phyloP scores from a whole-genome alignment of 177 flowering plant genomes.

The Tripterygium wilfordii region DNA sequence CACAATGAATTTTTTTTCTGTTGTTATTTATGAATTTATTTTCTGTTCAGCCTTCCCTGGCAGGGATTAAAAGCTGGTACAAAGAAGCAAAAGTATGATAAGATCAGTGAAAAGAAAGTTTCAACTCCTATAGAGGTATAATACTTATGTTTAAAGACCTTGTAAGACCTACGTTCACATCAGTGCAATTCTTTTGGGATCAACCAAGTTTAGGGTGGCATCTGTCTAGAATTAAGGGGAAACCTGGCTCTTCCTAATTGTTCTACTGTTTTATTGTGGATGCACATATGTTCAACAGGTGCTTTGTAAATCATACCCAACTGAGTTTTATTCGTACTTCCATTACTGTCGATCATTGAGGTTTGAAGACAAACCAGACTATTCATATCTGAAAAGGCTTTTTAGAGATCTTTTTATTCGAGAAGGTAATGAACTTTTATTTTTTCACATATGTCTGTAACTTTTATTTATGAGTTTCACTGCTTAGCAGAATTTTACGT shows the following conservation, averaged over 20 bases:
- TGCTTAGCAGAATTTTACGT: neutral
- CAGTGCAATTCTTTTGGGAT: no score
- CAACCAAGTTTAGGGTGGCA: no score
- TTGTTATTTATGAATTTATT: neutral
- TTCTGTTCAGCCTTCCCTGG: constrained; percentile 57
- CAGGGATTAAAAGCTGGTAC: constrained; percentile 67
- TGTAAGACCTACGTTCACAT: no score
- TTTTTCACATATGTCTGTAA: neutral
- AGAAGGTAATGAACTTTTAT: constrained; percentile 34
- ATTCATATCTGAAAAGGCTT: constrained; percentile 65
- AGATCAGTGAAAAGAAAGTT: constrained; percentile 67
- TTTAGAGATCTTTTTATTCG: constrained; percentile 61
- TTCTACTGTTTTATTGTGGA: neutral
- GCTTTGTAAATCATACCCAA: constrained; percentile 57
- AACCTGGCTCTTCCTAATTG: neutral
- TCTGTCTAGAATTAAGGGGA: neutral
- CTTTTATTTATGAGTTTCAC: neutral
- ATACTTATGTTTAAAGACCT: no score
- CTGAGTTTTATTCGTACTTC: constrained; percentile 59
- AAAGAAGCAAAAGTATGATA: constrained; percentile 65
- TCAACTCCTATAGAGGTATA: constrained; percentile 62
- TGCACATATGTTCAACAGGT: constrained; percentile 26
- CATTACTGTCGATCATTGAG: constrained; percentile 63
- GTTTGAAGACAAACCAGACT: constrained; percentile 66
- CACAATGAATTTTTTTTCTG: neutral